A percentile compares a stretch with the other conserved stretches of the same genome.
Evolutionary conservation across 345 rosid species (phyloP).

Genomic region (Eucalyptus tenuipes): DNA sequence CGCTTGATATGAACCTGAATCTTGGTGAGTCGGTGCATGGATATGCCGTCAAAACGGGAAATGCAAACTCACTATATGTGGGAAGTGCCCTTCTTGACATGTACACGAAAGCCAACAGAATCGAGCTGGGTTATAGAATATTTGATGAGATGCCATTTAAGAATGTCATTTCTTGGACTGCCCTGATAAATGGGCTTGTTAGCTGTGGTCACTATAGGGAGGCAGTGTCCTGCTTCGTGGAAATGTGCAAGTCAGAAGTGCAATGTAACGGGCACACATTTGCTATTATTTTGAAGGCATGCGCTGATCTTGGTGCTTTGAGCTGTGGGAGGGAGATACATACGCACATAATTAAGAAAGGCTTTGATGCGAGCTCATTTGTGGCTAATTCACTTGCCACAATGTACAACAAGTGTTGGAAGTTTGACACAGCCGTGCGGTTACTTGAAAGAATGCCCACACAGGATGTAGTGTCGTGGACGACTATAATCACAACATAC

Average conservation of each 20-base stretch:
- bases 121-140: constrained; percentile 34
- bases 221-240: constrained; percentile 43
- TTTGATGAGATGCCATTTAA: constrained; percentile 58
- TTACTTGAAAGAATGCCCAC: constrained; percentile 51
- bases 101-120: constrained; percentile 46
- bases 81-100: constrained; percentile 64
- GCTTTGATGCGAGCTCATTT: constrained; percentile 32
- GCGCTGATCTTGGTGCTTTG: constrained; percentile 50
- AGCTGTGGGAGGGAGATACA: constrained; percentile 70
- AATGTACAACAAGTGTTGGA: constrained; percentile 76
- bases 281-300: constrained; percentile 75
- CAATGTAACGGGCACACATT: constrained; percentile 41
- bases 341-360: constrained; percentile 40
- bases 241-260: constrained; percentile 45
- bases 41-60: constrained; percentile 32
- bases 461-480: constrained; percentile 81
- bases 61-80: constrained; percentile 54
- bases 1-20: constrained; percentile 15
- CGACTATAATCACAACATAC: constrained; percentile 42
- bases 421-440: constrained; percentile 35
- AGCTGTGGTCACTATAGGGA: constrained; percentile 38
- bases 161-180: constrained; percentile 80
- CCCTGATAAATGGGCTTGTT: constrained; percentile 69
- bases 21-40: constrained; percentile 68
- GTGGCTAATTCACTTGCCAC: constrained; percentile 65